Evolutionary conservation across 495 filamentous ascomycete genomes (phyloP).

Genomic region (Daldinia concentrica): DNA sequence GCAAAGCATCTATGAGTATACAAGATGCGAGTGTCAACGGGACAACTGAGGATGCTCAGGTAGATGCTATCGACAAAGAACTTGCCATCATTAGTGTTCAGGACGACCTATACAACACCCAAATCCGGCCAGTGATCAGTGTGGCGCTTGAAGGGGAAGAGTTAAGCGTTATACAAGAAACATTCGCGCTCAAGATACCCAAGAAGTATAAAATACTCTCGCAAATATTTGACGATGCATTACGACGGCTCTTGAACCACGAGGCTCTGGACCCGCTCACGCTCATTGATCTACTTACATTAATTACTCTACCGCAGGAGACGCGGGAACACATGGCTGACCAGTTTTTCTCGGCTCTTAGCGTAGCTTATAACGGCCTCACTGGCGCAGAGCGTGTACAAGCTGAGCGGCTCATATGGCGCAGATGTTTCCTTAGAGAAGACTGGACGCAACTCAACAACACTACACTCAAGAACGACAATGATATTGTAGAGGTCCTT

Average conservation of each 20-base stretch:
- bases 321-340: conserved; percentile 52
- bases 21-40: conserved; percentile 42
- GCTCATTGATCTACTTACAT: conserved; percentile 83
- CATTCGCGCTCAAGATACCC: conserved; percentile 65
- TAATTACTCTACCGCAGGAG: conserved; percentile 63
- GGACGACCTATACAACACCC: conserved; percentile 68
- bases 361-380: conserved; percentile 67
- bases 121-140: conserved; percentile 63
- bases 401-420: conserved; percentile 80
- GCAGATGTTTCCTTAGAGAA: conserved; percentile 79
- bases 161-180: conserved; percentile 74
- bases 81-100: conserved; percentile 76
- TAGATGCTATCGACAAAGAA: conserved; percentile 65
- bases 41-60: conserved; percentile 46
- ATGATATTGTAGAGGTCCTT: conserved; percentile 55
- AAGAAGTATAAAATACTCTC: conserved; percentile 70
- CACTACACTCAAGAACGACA: conserved; percentile 62
- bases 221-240: conserved; percentile 68
- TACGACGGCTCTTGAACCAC: conserved; percentile 72
- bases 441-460: conserved; percentile 74
- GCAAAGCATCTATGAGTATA: conserved; percentile 44
- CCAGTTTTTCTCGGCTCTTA: conserved; percentile 77
- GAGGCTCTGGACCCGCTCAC: conserved; percentile 71
- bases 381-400: conserved; percentile 62
- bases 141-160: conserved; percentile 82